Evolutionary conservation across 345 rosid species (phyloP).

Genomic region (Citrus hindsii): DNA sequence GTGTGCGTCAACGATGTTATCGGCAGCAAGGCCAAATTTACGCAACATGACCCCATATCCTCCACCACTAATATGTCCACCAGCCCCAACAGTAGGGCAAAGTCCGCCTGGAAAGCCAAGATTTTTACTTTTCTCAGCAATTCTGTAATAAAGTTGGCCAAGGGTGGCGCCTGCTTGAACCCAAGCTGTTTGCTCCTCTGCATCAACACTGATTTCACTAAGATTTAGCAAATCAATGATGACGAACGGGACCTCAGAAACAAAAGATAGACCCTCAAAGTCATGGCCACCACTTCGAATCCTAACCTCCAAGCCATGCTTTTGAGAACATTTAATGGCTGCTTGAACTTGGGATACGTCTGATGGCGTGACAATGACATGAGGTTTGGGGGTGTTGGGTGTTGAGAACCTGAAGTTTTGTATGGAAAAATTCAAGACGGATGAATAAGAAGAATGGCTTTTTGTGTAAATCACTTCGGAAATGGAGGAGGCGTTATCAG

Average conservation of each 20-base stretch:
- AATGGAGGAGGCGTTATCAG: conserved; percentile 17
- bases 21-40: conserved; percentile 73
- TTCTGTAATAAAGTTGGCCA: conserved; percentile 62
- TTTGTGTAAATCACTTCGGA: conserved; percentile 30
- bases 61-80: conserved; percentile 70
- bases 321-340: conserved; percentile 49
- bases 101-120: conserved; percentile 74
- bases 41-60: conserved; percentile 82
- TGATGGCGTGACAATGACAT: conserved; percentile 51
- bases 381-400: conserved; percentile 53
- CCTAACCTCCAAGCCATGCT: conserved; percentile 42
- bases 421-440: conserved; percentile 42
- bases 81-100: conserved; percentile 60
- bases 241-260: conserved; percentile 50
- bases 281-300: conserved; percentile 79
- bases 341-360: conserved; percentile 59
- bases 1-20: conserved; percentile 51
- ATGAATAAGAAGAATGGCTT: conserved; percentile 35
- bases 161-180: conserved; percentile 68
- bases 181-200: conserved; percentile 52
- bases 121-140: conserved; percentile 51
- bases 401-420: conserved; percentile 49
- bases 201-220: conserved; percentile 40
- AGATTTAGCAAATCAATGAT: conserved; percentile 49
- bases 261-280: conserved; percentile 63